phyloP scores from a whole-genome alignment of 1,284 basidiomycete species.

The Moesziomyces antarcticus region DNA sequence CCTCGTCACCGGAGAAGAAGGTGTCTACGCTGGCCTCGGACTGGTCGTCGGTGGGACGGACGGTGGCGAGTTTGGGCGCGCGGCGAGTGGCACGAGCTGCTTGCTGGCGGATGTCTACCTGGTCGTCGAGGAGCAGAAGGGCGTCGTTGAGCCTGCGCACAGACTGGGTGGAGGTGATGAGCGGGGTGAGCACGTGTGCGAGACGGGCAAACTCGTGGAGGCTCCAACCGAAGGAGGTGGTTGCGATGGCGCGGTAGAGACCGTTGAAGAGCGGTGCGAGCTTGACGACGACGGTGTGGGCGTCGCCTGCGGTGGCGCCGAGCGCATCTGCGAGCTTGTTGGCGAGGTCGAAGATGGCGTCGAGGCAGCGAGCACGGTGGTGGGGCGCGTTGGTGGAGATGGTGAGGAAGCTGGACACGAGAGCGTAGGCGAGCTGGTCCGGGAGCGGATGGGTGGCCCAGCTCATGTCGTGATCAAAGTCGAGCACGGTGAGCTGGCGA shows the following conservation, averaged over 20 bases:
- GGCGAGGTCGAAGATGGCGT: conserved; percentile 47
- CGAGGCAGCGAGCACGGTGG: conserved; percentile 73
- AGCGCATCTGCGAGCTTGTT: conserved; percentile 31
- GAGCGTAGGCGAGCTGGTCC: conserved; percentile 62
- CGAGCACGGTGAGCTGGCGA: conserved; percentile 41
- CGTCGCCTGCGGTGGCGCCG: conserved; percentile 70
- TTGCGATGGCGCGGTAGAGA: conserved; percentile 83
- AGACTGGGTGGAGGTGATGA: conserved; percentile 74
- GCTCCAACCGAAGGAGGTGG: conserved; percentile 80
- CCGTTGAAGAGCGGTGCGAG: conserved; percentile 85
- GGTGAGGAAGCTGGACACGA: conserved; percentile 72
- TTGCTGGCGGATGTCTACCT: conserved; percentile 69
- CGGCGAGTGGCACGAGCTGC: conserved; percentile 51
- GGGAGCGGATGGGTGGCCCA: conserved; percentile 55
- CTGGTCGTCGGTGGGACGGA: conserved; percentile 47
- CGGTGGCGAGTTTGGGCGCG: conserved; percentile 49
- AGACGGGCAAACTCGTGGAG: conserved; percentile 76
- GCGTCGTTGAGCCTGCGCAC: conserved; percentile 70
- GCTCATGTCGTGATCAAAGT: conserved; percentile 56
- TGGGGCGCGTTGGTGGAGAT: conserved; percentile 74
- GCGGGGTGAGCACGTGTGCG: conserved; percentile 74
- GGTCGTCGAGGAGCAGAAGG: conserved; percentile 68
- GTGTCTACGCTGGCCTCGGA: conserved; percentile 69
- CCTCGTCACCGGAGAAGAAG: conserved; percentile 66
- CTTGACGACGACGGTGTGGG: conserved; percentile 77